These are phyloP conservation scores for Irpex lacteus DNA, from an alignment of 1,284 basidiomycete genomes.

Conservation along the genomic window DNA sequence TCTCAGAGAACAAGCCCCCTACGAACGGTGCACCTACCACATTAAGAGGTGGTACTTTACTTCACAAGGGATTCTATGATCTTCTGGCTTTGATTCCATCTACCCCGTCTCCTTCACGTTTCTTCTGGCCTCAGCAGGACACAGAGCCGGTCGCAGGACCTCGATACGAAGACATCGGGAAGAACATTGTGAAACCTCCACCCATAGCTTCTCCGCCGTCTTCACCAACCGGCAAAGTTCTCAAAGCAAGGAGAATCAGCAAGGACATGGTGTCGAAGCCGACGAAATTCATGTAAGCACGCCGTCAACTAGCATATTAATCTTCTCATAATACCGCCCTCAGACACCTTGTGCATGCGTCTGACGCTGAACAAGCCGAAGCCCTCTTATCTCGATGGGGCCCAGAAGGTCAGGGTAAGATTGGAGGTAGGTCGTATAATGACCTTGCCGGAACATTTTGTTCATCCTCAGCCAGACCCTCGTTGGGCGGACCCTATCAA, in stretches of 20 bases:
- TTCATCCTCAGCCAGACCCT: constrained; percentile 57
- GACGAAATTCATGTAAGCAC: constrained; percentile 78
- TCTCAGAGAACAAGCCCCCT: constrained; percentile 25
- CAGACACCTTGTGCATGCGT: constrained; percentile 92
- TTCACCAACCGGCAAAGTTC: constrained; percentile 31
- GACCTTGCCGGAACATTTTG: constrained; percentile 21
- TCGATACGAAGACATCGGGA: constrained; percentile 56
- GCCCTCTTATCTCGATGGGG: constrained; percentile 89
- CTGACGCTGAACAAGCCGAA: constrained; percentile 89
- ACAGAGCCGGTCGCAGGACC: constrained; percentile 49
- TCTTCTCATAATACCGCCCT: constrained; percentile 20
- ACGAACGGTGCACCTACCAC: constrained; percentile 42
- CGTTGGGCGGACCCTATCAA: constrained; percentile 92
- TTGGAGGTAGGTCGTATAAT: constrained; percentile 62
- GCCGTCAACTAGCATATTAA: constrained; percentile 7
- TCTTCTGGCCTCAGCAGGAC: constrained; percentile 49
- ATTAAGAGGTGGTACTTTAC: constrained; percentile 63
- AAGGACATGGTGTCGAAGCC: constrained; percentile 87
- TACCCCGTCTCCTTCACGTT: constrained; percentile 61
- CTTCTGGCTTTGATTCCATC: constrained; percentile 73
- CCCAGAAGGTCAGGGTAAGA: constrained; percentile 87
- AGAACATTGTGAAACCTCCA: constrained; percentile 24
- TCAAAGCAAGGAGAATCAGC: constrained; percentile 62
- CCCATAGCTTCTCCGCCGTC: constrained; percentile 25
- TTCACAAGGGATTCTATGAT: constrained; percentile 88